Conservation (phyloP, 306 rosid genomes). For the Hippophae rhamnoides region DNA sequence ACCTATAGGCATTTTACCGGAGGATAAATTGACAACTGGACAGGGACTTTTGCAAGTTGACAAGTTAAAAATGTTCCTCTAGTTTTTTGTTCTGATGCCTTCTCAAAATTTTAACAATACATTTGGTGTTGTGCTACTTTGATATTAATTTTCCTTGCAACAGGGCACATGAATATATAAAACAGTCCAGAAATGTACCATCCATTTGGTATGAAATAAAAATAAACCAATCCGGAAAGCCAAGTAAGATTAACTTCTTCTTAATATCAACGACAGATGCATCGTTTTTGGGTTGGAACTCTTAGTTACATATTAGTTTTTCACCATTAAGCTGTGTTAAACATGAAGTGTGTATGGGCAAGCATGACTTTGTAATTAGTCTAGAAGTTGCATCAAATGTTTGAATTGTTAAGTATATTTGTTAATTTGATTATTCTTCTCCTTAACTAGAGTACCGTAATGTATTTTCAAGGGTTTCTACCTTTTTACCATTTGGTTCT, state of each 20-base stretch:
- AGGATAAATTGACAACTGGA: constrained; percentile 85
- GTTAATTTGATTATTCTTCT: neutral
- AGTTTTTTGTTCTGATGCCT: constrained; percentile 3
- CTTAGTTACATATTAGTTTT: neutral
- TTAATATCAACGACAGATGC: neutral
- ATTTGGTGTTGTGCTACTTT: neutral
- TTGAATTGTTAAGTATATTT: too few relatives aligned
- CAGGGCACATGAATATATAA: constrained; percentile 88
- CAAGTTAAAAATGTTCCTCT: constrained; percentile 49
- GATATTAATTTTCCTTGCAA: constrained; percentile 10
- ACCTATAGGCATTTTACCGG: constrained; percentile 63
- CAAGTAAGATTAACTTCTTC: constrained; percentile 47
- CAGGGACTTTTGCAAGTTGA: constrained; percentile 99
- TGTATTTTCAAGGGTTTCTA: neutral
- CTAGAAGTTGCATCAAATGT: too few relatives aligned
- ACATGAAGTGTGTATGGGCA: neutral
- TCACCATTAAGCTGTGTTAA: neutral
- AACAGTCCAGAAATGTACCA: constrained; percentile 51
- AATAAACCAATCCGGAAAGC: constrained; percentile 65
- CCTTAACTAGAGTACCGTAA: neutral
- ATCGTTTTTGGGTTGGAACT: neutral
- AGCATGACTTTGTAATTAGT: too few relatives aligned
- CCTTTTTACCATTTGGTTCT: neutral
- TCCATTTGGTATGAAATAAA: constrained; percentile 66
- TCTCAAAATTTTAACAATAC: constrained; percentile 2